These are phyloP conservation scores for Coemansia sp. DNA, from an alignment of 192 early-diverging fungal species.

Conservation along the genomic window DNA sequence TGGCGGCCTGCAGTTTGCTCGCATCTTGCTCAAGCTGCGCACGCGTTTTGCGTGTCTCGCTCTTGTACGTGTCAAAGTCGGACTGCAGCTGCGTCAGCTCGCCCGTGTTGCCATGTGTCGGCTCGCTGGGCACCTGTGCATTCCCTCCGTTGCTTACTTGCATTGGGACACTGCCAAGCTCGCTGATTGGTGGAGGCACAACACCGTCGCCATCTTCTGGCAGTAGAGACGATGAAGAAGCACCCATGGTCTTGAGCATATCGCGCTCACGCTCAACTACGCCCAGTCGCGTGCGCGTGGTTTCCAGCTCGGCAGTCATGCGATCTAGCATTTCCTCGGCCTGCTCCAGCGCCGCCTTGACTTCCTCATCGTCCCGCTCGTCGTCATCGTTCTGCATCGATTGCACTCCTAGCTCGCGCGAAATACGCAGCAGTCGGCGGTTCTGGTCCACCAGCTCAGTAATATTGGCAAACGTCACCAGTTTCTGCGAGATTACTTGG, in stretches of 20 bases:
- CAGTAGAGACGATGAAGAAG: background rate
- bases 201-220: slow-evolving; percentile 7
- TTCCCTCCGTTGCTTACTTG: background rate
- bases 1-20: slow-evolving; percentile 54
- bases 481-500: slow-evolving; percentile 55
- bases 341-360: slow-evolving; percentile 54
- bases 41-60: slow-evolving; percentile 60
- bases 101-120: background rate
- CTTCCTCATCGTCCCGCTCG: slow-evolving; percentile 47
- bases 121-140: background rate
- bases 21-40: slow-evolving; percentile 56
- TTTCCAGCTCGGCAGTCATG: slow-evolving; percentile 51
- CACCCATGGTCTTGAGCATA: slow-evolving; percentile 51
- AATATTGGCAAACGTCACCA: slow-evolving; percentile 55
- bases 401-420: slow-evolving; percentile 57
- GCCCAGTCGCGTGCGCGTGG: slow-evolving; percentile 47
- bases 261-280: slow-evolving; percentile 60
- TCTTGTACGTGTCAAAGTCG: slow-evolving; percentile 65
- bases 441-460: slow-evolving; percentile 61
- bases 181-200: slow-evolving; percentile 13
- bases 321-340: slow-evolving; percentile 58
- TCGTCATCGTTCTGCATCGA: slow-evolving; percentile 52
- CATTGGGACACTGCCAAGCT: background rate
- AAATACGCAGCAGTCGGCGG: slow-evolving; percentile 58
- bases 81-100: slow-evolving; percentile 54